phyloP scores from a whole-genome alignment of 768 basidiomycete species.

The Solioccasus polychromus region DNA sequence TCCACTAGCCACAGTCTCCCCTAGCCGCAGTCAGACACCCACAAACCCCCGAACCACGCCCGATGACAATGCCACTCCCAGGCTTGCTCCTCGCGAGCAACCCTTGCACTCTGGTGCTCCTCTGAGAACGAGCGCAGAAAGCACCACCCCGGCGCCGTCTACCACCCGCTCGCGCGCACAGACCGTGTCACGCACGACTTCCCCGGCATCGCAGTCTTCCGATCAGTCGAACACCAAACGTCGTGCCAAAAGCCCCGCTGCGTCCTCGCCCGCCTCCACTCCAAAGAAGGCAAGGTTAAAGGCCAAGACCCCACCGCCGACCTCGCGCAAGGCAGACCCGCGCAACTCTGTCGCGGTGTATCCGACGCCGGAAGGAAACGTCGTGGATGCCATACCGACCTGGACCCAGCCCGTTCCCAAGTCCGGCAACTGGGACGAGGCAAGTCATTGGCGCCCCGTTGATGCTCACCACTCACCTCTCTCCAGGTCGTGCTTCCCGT shows the following conservation, averaged over 20 bases:
- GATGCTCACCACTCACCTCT: conserved; percentile 6
- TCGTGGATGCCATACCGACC: conserved; percentile 72
- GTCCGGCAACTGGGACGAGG: conserved; percentile 85
- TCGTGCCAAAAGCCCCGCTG: conserved; percentile 46
- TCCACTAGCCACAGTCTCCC: conserved; percentile 22
- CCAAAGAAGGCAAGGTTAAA: conserved; percentile 41
- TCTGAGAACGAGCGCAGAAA: conserved; percentile 39
- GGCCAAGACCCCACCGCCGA: conserved; percentile 31
- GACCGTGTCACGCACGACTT: conserved; percentile 23
- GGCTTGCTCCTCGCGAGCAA: conserved; percentile 42
- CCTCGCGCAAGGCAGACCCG: conserved; percentile 39
- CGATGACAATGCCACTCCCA: conserved; percentile 38
- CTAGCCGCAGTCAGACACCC: conserved; percentile 43
- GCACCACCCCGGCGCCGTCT: conserved; percentile 35
- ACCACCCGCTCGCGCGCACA: conserved; percentile 27
- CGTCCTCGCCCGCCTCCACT: conserved; percentile 36
- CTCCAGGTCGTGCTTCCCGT: conserved; percentile 77
- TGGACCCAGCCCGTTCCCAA: conserved; percentile 74
- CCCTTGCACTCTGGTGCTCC: conserved; percentile 40
- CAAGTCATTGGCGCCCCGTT: conserved; percentile 29
- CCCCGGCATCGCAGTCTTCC: conserved; percentile 28
- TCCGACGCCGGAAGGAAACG: conserved; percentile 55
- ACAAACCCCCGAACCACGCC: conserved; percentile 36
- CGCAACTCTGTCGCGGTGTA: conserved; percentile 66
- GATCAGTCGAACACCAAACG: conserved; percentile 41